Conservation (phyloP, 495 filamentous ascomycete species). For the Amorphotheca resinae region DNA sequence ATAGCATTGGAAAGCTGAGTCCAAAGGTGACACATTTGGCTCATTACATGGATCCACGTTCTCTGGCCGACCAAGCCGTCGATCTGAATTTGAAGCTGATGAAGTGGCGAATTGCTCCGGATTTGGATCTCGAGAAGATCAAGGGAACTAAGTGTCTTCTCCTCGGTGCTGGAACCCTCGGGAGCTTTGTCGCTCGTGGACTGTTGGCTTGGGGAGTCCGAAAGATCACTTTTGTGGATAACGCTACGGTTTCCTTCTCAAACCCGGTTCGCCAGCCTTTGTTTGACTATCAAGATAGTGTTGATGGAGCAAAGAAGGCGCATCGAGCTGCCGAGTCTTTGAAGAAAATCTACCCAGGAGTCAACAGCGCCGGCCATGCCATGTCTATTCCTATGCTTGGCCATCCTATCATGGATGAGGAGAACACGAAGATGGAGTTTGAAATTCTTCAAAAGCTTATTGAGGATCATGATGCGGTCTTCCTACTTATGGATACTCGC, state of each 20-base stretch:
- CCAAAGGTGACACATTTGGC: slow-evolving; percentile 66
- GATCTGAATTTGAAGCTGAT: slow-evolving; percentile 96
- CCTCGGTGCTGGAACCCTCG: slow-evolving; percentile 89
- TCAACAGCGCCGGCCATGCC: slow-evolving; percentile 63
- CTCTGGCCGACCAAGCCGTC: slow-evolving; percentile 87
- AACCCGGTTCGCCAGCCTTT: slow-evolving; percentile 93
- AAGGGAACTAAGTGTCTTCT: slow-evolving; percentile 86
- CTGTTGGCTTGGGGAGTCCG: slow-evolving; percentile 94
- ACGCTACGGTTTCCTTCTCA: slow-evolving; percentile 89
- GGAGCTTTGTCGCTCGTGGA: slow-evolving; percentile 82
- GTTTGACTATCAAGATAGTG: slow-evolving; percentile 80
- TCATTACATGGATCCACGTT: slow-evolving; percentile 80
- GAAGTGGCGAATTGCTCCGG: slow-evolving; percentile 93
- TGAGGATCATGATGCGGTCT: slow-evolving; percentile 81
- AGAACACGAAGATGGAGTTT: slow-evolving; percentile 56
- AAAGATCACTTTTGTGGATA: slow-evolving; percentile 93
- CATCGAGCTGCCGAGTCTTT: slow-evolving; percentile 68
- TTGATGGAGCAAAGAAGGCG: slow-evolving; percentile 76
- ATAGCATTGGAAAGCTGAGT: slow-evolving; percentile 58
- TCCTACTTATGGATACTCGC: slow-evolving; percentile 91
- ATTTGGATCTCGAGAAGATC: slow-evolving; percentile 74
- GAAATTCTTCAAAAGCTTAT: slow-evolving; percentile 61
- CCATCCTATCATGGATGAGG: slow-evolving; percentile 67
- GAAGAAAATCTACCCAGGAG: slow-evolving; percentile 79
- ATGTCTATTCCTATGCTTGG: slow-evolving; percentile 91